Percentiles rank a stretch among this genome's conserved stretches.
These are phyloP conservation scores for Magnolia officinalis DNA, from an alignment of 164 flowering plant species.

Conservation along the genomic window DNA sequence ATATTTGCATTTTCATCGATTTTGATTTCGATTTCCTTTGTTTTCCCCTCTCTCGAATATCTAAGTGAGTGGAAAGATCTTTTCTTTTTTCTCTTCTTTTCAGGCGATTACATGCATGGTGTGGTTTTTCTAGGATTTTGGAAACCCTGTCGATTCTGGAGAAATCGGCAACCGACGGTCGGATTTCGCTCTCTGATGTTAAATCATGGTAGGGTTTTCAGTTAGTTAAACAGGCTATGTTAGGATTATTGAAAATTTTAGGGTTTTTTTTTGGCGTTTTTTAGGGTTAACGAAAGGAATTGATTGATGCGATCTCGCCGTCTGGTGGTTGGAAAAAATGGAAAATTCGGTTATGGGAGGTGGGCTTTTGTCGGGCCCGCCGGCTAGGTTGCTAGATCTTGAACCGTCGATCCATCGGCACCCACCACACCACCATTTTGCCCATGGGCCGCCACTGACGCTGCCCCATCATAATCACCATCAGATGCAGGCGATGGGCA, in stretches of 20 bases:
- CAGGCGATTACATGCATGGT: too few relatives aligned
- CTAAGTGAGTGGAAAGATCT: background rate
- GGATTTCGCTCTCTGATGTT: background rate
- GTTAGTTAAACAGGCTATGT: background rate
- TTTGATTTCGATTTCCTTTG: background rate
- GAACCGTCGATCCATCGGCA: conserved; percentile 21
- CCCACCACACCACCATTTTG: too few relatives aligned
- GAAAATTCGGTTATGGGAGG: conserved; percentile 38
- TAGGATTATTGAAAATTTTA: background rate
- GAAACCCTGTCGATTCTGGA: background rate
- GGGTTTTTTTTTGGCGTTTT: background rate
- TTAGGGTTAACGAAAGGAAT: background rate
- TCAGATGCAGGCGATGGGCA: conserved; percentile 13
- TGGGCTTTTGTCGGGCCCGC: conserved; percentile 39
- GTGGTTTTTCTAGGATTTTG: background rate
- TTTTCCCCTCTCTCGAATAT: background rate
- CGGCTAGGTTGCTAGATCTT: conserved; percentile 32
- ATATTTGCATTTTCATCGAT: background rate
- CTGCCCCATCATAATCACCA: conserved; percentile 26
- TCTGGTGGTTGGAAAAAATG: conserved; percentile 23
- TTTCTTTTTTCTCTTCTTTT: background rate
- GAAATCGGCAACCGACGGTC: background rate
- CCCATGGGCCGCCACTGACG: too few relatives aligned
- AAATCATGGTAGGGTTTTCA: background rate
- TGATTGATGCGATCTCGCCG: background rate